A percentile compares a stretch with the other conserved stretches of the same genome.
phyloP scores from a whole-genome alignment of 768 basidiomycete species.

The Russula compacta region DNA sequence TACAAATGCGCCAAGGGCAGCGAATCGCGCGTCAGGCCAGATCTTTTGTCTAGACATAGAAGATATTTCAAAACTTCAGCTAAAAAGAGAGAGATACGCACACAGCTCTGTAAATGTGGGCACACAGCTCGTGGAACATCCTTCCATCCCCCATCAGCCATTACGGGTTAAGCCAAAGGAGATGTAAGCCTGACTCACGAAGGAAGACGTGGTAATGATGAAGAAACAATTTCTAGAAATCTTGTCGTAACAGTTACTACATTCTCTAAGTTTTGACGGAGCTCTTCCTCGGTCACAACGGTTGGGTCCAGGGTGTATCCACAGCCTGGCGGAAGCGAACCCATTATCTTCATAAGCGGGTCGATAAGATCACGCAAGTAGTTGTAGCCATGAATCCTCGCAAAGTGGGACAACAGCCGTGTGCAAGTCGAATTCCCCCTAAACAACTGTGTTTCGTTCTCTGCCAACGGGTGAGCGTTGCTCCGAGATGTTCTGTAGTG shows the following conservation, averaged over 20 bases:
- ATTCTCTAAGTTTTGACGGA: slow-evolving; percentile 57
- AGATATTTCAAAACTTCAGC: slow-evolving; percentile 13
- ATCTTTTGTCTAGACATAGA: slow-evolving; percentile 45
- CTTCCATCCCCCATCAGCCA: slow-evolving; percentile 30
- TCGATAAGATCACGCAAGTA: slow-evolving; percentile 76
- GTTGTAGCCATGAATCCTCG: slow-evolving; percentile 83
- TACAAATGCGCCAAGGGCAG: slow-evolving; percentile 83
- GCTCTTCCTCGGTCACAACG: slow-evolving; percentile 47
- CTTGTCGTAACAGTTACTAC: slow-evolving; percentile 65
- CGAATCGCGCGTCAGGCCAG: slow-evolving; percentile 75
- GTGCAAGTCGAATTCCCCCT: slow-evolving; percentile 82
- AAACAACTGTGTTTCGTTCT: slow-evolving; percentile 74
- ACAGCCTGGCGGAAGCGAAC: slow-evolving; percentile 58
- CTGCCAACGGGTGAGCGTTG: slow-evolving; percentile 32
- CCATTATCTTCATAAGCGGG: slow-evolving; percentile 70
- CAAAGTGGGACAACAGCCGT: slow-evolving; percentile 79
- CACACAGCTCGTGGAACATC: slow-evolving; percentile 80
- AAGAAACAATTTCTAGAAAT: slow-evolving; percentile 66
- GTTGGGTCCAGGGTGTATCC: slow-evolving; percentile 74
- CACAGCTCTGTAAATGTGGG: slow-evolving; percentile 73
- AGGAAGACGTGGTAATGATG: slow-evolving; percentile 62
- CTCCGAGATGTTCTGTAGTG: neutral
- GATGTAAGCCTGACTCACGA: slow-evolving; percentile 41
- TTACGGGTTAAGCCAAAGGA: slow-evolving; percentile 14
- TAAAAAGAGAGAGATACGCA: slow-evolving; percentile 32